Percentiles rank a stretch among this genome's conserved stretches.
These are phyloP conservation scores for Lecanicillium sp. DNA, from an alignment of 2,329 filamentous ascomycete species.

Conservation along the genomic window DNA sequence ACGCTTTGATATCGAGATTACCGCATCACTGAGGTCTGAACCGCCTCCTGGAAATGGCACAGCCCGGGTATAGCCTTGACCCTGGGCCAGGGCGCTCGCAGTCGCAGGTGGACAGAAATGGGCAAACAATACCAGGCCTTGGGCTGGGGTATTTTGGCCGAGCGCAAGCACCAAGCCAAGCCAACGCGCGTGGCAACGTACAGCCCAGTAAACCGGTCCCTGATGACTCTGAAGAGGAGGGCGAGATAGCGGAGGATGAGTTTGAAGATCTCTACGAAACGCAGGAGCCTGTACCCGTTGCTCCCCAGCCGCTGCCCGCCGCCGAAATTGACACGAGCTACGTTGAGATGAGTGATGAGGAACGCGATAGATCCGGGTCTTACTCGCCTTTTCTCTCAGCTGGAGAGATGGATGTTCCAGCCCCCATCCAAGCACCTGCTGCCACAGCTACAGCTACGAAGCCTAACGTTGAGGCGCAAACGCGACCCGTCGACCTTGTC, in stretches of 20 bases:
- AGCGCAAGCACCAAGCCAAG: background rate
- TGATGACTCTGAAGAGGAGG: conserved; percentile 51
- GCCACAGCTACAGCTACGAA: background rate
- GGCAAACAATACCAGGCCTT: conserved; percentile 23
- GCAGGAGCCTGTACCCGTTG: conserved; percentile 7
- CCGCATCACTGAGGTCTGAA: background rate
- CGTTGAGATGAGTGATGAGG: conserved; percentile 11
- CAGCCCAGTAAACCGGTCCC: background rate
- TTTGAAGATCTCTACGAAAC: conserved; percentile 52
- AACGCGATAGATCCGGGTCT: conserved; percentile 43
- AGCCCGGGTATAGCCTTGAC: background rate
- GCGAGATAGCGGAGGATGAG: conserved; percentile 68
- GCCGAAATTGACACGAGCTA: conserved; percentile 16
- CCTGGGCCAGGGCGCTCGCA: background rate
- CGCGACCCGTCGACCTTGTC: conserved; percentile 14
- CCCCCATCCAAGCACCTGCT: background rate
- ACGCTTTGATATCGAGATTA: background rate
- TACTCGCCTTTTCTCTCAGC: conserved; percentile 49
- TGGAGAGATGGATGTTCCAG: conserved; percentile 33
- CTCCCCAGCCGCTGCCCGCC: background rate
- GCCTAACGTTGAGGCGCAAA: background rate
- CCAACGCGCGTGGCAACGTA: background rate
- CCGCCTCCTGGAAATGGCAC: background rate
- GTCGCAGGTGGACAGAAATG: conserved; percentile 14
- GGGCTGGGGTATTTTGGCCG: conserved; percentile 16